These are phyloP conservation scores for Stylonectria norvegica DNA, from an alignment of 2,329 filamentous ascomycete genomes.

Conservation along the genomic window DNA sequence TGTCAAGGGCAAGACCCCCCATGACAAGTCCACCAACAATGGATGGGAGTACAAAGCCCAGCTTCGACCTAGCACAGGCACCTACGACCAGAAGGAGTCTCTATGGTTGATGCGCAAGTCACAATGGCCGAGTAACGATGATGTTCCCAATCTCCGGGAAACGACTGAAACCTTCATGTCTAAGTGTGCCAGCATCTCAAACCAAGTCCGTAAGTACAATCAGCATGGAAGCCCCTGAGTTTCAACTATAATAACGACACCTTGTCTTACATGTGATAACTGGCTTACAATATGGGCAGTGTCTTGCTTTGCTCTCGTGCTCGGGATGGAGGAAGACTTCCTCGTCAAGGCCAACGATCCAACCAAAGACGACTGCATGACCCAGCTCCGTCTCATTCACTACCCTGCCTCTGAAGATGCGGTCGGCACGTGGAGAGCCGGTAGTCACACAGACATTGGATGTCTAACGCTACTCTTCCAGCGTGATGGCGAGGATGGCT, in stretches of 20 bases:
- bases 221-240: background rate
- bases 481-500: slow-evolving; percentile 46
- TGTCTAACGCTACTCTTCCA: slow-evolving; percentile 52
- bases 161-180: slow-evolving; percentile 1
- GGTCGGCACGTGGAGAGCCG: slow-evolving; percentile 41
- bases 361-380: slow-evolving; percentile 42
- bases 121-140: slow-evolving; percentile 2
- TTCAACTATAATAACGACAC: background rate
- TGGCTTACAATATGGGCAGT: slow-evolving; percentile 18
- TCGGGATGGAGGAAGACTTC: slow-evolving; percentile 47
- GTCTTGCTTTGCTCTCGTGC: slow-evolving; percentile 46
- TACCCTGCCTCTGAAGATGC: slow-evolving; percentile 36
- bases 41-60: slow-evolving; percentile 49
- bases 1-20: slow-evolving; percentile 45
- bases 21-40: slow-evolving; percentile 43
- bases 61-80: slow-evolving; percentile 2
- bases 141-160: background rate
- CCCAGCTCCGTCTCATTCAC: slow-evolving; percentile 47
- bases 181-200: slow-evolving; percentile 1
- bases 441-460: slow-evolving; percentile 52
- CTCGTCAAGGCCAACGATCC: slow-evolving; percentile 48
- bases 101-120: slow-evolving; percentile 2
- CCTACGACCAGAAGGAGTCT: slow-evolving; percentile 6
- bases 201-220: slow-evolving; percentile 2
- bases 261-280: background rate